Evolutionary conservation across 441 rosid genomes (phyloP).

Genomic region (Raphanus hybrid): DNA sequence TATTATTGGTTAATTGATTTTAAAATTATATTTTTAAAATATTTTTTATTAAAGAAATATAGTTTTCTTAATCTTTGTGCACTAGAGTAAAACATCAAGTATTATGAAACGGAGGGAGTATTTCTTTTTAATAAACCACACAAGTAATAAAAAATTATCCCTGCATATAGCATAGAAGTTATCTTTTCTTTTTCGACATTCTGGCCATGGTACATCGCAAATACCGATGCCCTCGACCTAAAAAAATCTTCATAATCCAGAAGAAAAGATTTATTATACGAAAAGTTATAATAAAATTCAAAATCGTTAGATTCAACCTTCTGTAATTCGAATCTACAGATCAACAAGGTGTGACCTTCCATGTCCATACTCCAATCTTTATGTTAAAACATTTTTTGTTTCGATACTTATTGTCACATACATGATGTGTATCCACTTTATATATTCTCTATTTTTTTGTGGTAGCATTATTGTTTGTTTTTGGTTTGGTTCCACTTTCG

Average conservation of each 20-base stretch:
- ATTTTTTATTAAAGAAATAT: no score
- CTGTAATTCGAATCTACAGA: conserved; percentile 40
- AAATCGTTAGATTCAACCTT: conserved; percentile 23
- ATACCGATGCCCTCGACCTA: conserved; percentile 38
- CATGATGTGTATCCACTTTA: conserved; percentile 36
- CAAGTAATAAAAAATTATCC: conserved; percentile 13
- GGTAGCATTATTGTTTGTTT: background rate
- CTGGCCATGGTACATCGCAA: conserved; percentile 52
- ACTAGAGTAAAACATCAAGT: no score
- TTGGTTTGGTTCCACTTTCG: conserved; percentile 38
- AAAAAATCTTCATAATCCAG: conserved; percentile 17
- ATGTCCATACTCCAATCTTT: conserved; percentile 34
- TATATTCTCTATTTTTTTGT: conserved; percentile 2
- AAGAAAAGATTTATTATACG: conserved; percentile 5
- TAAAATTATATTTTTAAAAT: no score
- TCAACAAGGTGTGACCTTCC: conserved; percentile 40
- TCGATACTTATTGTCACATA: conserved; percentile 42
- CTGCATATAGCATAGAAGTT: conserved; percentile 14
- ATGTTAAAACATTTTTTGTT: conserved; percentile 20
- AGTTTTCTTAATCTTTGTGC: no score
- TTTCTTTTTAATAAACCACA: conserved; percentile 25
- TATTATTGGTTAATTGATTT: no score
- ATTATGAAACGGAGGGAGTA: no score
- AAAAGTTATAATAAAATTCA: background rate
- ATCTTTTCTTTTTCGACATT: conserved; percentile 28